Base-by-base conservation (phyloP, 2,329 filamentous ascomycete genomes). In the Rutstroemia sp. region DNA sequence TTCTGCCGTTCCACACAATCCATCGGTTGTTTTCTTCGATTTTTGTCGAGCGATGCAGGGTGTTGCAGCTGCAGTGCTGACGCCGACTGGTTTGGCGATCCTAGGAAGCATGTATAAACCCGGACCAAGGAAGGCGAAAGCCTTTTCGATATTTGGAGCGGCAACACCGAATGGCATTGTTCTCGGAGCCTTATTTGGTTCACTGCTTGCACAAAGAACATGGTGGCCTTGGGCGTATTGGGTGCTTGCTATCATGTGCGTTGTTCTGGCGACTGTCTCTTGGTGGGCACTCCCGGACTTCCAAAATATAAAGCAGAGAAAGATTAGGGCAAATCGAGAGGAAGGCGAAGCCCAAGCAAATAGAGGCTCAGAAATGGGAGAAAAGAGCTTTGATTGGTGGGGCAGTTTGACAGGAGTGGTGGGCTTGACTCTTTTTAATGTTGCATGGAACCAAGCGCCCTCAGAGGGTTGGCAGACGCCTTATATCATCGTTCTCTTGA, bases 391-490 rank as follows among this genome's bases (percentile, higher is more conserved):
- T 46, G 44, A 46, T 46, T 41, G 44, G 23, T 46, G 44, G 18
- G 44, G 44, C 6, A 19, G 10, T 19, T 6, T 62, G n/a, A 55
- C 52, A 5, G 83, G 83, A 1, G 74, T 86, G 18, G 71, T 73
- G 0, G 77, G 77, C 0, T 71, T 88, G 23, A 73, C 85, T 0
- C 72, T 88, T 18, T 76, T 87, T 70, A 86, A 86, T 66, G 81
- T 87, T 62, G 80, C 83, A 0, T 86, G 82, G 81, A 87, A 85
- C 58, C 82, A 87, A 65, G 83, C 80, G 0, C 77, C 81, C 0
- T 55, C 52, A 8, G 51, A 55, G 18, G 52, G 56, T n/a, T 62
- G 60, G 60, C 21, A 38, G 58, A 61, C 42, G 72, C 80, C 38
- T 0, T 78, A 34, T 34, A 39, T 59, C 16, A 46, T 55, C 18